Percentiles rank a stretch among this genome's conserved stretches.
Conservation (phyloP, 2,329 filamentous ascomycete species). For the Podosphaera aphanis region DNA sequence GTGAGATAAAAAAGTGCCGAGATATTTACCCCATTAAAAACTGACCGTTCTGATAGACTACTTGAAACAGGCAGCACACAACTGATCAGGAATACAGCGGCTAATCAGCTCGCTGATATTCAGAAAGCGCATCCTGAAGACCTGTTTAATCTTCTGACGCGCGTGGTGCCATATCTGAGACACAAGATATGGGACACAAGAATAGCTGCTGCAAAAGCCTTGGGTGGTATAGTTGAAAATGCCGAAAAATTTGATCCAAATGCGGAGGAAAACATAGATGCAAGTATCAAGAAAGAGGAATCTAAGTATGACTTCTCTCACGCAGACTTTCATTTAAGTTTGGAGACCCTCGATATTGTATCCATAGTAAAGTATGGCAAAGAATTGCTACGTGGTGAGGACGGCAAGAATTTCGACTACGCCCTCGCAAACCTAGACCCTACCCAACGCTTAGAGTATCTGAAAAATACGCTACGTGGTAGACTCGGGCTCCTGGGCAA, state of each 20-base stretch:
- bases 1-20: slow-evolving; percentile 27
- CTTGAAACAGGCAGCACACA: slow-evolving; percentile 93
- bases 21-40: background rate
- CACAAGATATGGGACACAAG: slow-evolving; percentile 96
- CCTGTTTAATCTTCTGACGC: slow-evolving; percentile 77
- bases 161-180: slow-evolving; percentile 83
- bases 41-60: slow-evolving; percentile 31
- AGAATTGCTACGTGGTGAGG: slow-evolving; percentile 54
- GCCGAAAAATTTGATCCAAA: slow-evolving; percentile 78
- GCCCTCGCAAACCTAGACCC: slow-evolving; percentile 62
- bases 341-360: slow-evolving; percentile 54
- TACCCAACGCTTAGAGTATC: slow-evolving; percentile 54
- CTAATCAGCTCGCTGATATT: slow-evolving; percentile 88
- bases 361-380: slow-evolving; percentile 66
- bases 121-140: slow-evolving; percentile 97
- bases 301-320: slow-evolving; percentile 23
- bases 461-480: slow-evolving; percentile 68
- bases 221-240: slow-evolving; percentile 83
- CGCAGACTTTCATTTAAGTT: slow-evolving; percentile 35
- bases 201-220: slow-evolving; percentile 75
- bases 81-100: slow-evolving; percentile 88
- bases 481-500: slow-evolving; percentile 69
- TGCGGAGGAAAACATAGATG: slow-evolving; percentile 22
- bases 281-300: slow-evolving; percentile 34
- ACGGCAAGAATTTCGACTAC: slow-evolving; percentile 60